Evolutionary conservation across 2,329 filamentous ascomycete species (phyloP).

Genomic region (Dactylonectria estremocensis): DNA sequence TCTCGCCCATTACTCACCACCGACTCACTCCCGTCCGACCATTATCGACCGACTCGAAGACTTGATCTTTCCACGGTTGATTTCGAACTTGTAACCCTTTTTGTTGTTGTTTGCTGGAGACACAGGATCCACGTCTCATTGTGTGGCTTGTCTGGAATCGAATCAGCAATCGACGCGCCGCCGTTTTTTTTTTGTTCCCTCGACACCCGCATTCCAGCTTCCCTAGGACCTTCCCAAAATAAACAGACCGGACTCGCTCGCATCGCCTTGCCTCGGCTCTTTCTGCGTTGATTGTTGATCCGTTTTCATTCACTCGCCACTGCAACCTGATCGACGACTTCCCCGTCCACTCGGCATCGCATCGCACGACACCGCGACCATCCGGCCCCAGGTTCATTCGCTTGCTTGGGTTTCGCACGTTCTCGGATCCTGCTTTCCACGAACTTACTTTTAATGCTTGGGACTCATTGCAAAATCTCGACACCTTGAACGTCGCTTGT

Average conservation of each 20-base stretch:
- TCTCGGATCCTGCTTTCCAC: slow-evolving; percentile 21
- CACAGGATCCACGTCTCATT: neutral
- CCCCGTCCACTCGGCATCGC: neutral
- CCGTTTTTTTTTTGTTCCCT: slow-evolving; percentile 21
- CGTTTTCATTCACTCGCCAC: neutral
- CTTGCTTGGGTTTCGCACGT: slow-evolving; percentile 26
- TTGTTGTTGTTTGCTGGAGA: slow-evolving; percentile 5
- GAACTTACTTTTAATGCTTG: slow-evolving; percentile 11
- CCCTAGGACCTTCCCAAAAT: slow-evolving; percentile 3
- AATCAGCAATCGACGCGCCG: slow-evolving; percentile 9
- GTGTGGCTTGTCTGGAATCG: slow-evolving; percentile 16
- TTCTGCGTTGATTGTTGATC: neutral
- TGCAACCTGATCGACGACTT: neutral
- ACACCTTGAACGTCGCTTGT: neutral
- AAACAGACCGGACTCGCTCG: slow-evolving; percentile 21
- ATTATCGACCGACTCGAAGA: slow-evolving; percentile 2
- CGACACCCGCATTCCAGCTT: slow-evolving; percentile 41
- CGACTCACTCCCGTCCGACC: slow-evolving; percentile 11
- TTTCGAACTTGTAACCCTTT: neutral
- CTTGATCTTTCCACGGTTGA: slow-evolving; percentile 9
- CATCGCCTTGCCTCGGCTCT: slow-evolving; percentile 1
- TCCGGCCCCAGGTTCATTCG: slow-evolving; percentile 20
- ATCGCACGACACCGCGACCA: slow-evolving; percentile 14
- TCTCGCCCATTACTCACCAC: slow-evolving; percentile 8
- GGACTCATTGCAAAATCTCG: slow-evolving; percentile 16